phyloP scores from a whole-genome alignment of 139 green algal species.

The Desmodesmus armatus region DNA sequence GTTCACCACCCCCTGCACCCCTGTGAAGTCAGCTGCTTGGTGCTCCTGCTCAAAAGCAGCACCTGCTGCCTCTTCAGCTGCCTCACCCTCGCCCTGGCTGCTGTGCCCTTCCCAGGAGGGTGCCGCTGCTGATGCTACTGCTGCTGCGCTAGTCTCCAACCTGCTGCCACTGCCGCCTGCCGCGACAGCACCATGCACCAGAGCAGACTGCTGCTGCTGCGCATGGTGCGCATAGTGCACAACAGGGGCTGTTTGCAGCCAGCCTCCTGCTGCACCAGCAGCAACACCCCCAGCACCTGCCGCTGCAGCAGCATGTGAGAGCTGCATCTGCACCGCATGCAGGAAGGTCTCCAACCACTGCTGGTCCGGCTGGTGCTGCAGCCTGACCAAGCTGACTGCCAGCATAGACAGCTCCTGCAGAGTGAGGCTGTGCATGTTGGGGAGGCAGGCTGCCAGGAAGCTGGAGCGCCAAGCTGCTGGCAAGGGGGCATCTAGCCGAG shows the following conservation, averaged over 20 bases:
- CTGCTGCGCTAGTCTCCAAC: constrained; percentile 13
- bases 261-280: neutral
- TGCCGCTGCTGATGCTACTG: constrained; percentile 20
- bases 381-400: neutral
- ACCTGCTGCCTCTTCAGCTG: too few species aligned
- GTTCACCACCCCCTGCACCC: constrained; percentile 26
- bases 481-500: neutral
- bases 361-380: neutral
- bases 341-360: neutral
- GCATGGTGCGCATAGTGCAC: too few species aligned
- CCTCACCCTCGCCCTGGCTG: too few species aligned
- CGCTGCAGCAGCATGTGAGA: neutral
- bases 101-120: too few species aligned
- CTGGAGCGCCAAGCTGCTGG: neutral
- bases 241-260: neutral
- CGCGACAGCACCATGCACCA: too few species aligned
- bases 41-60: constrained; percentile 12
- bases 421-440: constrained; percentile 18
- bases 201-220: constrained; percentile 3
- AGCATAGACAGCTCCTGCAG: constrained; percentile 29
- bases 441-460: neutral
- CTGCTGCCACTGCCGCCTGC: neutral
- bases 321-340: neutral
- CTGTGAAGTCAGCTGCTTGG: neutral
- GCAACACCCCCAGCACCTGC: neutral